phyloP scores from a whole-genome alignment of 345 rosid species.

The Chamaenerion angustifolium region DNA sequence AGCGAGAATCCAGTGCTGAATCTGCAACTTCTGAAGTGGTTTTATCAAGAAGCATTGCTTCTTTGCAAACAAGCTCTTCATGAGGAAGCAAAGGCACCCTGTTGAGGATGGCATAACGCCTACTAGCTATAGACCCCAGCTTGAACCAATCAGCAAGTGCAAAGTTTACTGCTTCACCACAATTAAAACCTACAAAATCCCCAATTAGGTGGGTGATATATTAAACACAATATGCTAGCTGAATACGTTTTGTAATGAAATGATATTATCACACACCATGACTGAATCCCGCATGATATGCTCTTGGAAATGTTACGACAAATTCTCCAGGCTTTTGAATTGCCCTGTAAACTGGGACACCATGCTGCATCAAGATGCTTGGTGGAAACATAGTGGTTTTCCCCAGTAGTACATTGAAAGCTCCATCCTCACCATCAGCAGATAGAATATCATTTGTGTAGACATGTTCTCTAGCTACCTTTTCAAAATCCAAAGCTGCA shows the following conservation, averaged over 20 bases:
- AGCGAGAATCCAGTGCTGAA: constrained; percentile 26
- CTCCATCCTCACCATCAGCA: constrained; percentile 81
- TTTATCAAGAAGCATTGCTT: constrained; percentile 66
- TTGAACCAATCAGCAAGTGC: constrained; percentile 98
- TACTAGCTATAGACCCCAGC: constrained; percentile 82
- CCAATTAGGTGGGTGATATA: too few species aligned
- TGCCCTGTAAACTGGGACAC: constrained; percentile 90
- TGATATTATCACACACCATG: constrained; percentile 39
- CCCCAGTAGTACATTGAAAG: constrained; percentile 91
- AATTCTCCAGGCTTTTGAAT: constrained; percentile 98
- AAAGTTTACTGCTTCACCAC: constrained; percentile 99
- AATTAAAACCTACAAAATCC: constrained; percentile 68
- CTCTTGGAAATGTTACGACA: constrained; percentile 81
- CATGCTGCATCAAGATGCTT: constrained; percentile 62
- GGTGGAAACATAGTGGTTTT: constrained; percentile 97
- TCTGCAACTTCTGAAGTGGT: constrained; percentile 38
- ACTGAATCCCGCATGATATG: constrained; percentile 99
- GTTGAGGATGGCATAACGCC: constrained; percentile 82
- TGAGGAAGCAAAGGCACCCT: constrained; percentile 93
- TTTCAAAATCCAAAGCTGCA: constrained; percentile 85
- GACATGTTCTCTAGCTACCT: constrained; percentile 76
- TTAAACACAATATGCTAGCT: background rate
- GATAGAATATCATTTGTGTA: constrained; percentile 66
- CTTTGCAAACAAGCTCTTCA: constrained; percentile 91
- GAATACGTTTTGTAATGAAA: constrained; percentile 1